Evolutionary conservation across 495 filamentous ascomycete genomes (phyloP).

Genomic region (Neurospora tetrasperma): DNA sequence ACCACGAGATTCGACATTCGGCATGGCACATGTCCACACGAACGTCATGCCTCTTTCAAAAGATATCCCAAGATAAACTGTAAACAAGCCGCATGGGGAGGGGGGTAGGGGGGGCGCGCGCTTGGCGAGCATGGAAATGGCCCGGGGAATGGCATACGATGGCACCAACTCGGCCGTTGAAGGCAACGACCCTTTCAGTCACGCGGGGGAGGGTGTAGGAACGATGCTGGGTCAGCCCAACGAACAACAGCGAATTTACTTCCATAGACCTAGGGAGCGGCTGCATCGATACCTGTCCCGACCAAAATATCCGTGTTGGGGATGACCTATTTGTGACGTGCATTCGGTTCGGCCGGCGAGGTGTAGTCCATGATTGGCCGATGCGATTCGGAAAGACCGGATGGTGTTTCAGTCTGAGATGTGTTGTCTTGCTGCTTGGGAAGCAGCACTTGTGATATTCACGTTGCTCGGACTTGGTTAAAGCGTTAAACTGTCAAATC

Average conservation of each 20-base stretch:
- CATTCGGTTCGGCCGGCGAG: neutral
- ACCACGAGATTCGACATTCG: neutral
- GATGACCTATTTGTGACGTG: neutral
- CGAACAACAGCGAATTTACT: neutral
- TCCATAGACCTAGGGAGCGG: neutral
- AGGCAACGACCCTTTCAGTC: neutral
- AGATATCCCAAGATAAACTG: neutral
- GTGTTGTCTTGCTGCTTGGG: neutral
- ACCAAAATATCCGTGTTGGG: neutral
- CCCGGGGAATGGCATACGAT: neutral
- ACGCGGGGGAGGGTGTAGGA: neutral
- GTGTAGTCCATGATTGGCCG: neutral
- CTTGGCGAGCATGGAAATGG: neutral
- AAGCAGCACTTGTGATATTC: neutral
- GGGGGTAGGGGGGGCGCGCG: too few relatives aligned
- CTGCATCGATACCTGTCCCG: neutral
- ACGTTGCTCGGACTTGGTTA: neutral
- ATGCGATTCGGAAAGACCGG: neutral
- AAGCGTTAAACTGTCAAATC: neutral
- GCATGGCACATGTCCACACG: neutral
- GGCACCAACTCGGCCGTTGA: neutral
- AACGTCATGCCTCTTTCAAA: neutral
- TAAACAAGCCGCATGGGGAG: neutral
- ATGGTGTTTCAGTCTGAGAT: neutral
- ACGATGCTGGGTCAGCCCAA: neutral